Conservation (phyloP, 805 yeast genomes). For the Teunomyces tritomae region DNA sequence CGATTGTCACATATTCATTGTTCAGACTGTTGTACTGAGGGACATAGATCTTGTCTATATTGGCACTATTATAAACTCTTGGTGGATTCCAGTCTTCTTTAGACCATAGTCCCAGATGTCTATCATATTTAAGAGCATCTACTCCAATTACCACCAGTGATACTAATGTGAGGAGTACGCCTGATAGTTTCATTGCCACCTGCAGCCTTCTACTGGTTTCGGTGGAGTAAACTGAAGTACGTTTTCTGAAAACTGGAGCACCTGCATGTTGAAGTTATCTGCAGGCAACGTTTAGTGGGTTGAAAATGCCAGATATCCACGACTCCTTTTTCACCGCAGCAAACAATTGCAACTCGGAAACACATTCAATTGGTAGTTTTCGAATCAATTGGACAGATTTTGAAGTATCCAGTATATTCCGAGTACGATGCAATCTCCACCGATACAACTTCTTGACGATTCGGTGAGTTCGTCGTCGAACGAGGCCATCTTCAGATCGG, state of each 20-base stretch:
- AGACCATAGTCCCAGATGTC: neutral
- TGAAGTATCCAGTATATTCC: neutral
- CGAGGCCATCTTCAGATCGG: constrained; percentile 46
- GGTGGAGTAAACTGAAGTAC: no score
- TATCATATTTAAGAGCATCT: neutral
- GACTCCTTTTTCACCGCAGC: constrained; percentile 4
- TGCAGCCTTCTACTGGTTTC: neutral
- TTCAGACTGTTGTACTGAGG: constrained; percentile 24
- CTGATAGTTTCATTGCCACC: neutral
- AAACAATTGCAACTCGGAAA: neutral
- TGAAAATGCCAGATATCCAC: constrained; percentile 4
- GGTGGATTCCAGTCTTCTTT: neutral
- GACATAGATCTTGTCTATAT: constrained; percentile 20
- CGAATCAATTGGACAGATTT: neutral
- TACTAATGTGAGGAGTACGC: neutral
- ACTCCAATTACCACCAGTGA: neutral
- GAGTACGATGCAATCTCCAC: neutral
- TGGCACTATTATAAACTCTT: neutral
- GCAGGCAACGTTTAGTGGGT: constrained; percentile 1
- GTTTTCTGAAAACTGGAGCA: neutral
- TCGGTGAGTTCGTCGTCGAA: neutral
- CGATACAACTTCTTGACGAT: constrained; percentile 3
- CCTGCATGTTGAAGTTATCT: neutral
- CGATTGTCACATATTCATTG: constrained; percentile 14
- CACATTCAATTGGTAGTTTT: neutral